phyloP scores from a whole-genome alignment of 768 basidiomycete genomes.

The Russula ochroleuca region DNA sequence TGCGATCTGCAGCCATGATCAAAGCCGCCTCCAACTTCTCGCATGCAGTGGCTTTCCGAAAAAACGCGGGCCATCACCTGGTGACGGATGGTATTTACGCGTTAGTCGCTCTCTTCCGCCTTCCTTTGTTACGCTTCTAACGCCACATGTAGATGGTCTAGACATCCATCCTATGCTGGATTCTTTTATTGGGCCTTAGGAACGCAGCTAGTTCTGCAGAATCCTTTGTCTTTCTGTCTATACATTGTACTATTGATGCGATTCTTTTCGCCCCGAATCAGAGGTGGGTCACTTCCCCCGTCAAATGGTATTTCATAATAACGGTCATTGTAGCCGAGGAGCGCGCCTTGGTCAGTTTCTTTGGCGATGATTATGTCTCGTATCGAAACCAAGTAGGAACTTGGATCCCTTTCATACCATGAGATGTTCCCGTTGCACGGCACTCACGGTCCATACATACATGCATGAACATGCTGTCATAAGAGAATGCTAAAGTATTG shows the following conservation, averaged over 20 bases:
- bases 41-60: conserved; percentile 76
- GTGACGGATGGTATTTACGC: conserved; percentile 88
- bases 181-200: conserved; percentile 99
- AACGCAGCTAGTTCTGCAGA: conserved; percentile 88
- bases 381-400: conserved; percentile 81
- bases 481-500: conserved; percentile 29
- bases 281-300: conserved; percentile 49
- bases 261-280: conserved; percentile 81
- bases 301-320: neutral
- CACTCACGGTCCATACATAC: neutral
- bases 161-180: conserved; percentile 95
- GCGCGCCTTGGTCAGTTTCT: conserved; percentile 71
- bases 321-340: conserved; percentile 65
- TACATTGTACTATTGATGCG: conserved; percentile 71
- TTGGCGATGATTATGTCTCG: conserved; percentile 77
- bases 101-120: conserved; percentile 43
- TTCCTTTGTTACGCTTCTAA: conserved; percentile 8
- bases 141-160: conserved; percentile 55
- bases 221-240: conserved; percentile 64
- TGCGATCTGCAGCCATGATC: conserved; percentile 94
- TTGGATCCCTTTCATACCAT: conserved; percentile 81
- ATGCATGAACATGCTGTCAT: conserved; percentile 32
- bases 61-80: conserved; percentile 66
- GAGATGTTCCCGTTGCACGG: conserved; percentile 17
- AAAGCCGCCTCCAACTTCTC: conserved; percentile 93